Percentiles rank a stretch among this genome's conserved stretches.
Conservation (phyloP, 2,329 filamentous ascomycete species). For the Fusarium multiceps region DNA sequence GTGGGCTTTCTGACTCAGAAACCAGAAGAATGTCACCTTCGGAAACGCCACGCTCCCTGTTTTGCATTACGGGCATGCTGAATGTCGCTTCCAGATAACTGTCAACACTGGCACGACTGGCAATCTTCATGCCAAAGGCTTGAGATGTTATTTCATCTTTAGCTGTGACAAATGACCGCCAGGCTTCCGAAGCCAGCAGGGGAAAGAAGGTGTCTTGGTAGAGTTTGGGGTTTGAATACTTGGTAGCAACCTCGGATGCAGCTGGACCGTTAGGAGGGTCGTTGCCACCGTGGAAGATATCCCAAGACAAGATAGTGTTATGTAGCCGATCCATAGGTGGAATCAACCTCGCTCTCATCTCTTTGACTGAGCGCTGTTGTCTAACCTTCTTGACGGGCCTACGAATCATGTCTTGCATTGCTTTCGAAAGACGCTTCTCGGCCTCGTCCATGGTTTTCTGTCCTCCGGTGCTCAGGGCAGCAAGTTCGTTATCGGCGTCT, state of each 20-base stretch:
- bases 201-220: conserved; percentile 94
- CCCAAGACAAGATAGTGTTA: conserved; percentile 88
- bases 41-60: conserved; percentile 76
- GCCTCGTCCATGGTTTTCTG: conserved; percentile 63
- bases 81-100: conserved; percentile 93
- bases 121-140: conserved; percentile 87
- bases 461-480: conserved; percentile 60
- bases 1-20: conserved; percentile 77
- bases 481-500: conserved; percentile 64
- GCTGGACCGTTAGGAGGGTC: conserved; percentile 81
- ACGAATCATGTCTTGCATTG: conserved; percentile 66
- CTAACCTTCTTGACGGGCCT: conserved; percentile 87
- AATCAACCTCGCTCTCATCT: conserved; percentile 91
- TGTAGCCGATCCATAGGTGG: conserved; percentile 89
- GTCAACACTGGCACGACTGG: conserved; percentile 90
- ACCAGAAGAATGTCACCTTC: conserved; percentile 92
- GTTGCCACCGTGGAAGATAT: conserved; percentile 90
- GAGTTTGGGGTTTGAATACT: conserved; percentile 78
- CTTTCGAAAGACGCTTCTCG: conserved; percentile 57
- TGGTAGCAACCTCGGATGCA: conserved; percentile 80
- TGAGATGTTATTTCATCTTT: conserved; percentile 87
- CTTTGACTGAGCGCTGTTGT: conserved; percentile 83
- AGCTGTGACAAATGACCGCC: conserved; percentile 91
- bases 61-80: conserved; percentile 76
- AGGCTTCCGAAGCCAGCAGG: conserved; percentile 90